Percentiles rank a stretch among this genome's conserved stretches.
Evolutionary conservation across 345 rosid species (phyloP).

Genomic region (Lepidium africanum): DNA sequence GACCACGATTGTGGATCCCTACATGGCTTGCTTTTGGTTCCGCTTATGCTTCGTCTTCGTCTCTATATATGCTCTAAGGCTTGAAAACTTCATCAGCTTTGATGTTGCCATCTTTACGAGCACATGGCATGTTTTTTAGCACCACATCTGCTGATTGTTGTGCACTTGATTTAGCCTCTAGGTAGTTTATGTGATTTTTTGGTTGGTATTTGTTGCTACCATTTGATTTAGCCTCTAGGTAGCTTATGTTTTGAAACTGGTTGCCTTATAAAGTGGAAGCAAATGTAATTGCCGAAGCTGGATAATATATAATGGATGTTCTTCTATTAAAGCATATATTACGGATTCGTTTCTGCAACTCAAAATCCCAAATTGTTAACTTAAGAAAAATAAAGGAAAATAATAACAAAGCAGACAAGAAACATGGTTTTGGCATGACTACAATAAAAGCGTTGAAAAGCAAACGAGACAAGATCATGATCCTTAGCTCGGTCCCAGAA

Average conservation of each 20-base stretch:
- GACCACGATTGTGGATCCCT: slow-evolving; percentile 56
- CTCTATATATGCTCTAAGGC: slow-evolving; percentile 43
- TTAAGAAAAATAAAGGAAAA: background rate
- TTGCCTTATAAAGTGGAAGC: background rate
- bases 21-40: slow-evolving; percentile 24
- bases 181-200: background rate
- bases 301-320: background rate
- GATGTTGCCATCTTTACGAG: slow-evolving; percentile 38
- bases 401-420: background rate
- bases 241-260: background rate
- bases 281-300: background rate
- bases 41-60: slow-evolving; percentile 32
- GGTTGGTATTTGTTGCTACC: background rate
- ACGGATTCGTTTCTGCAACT: too few species aligned
- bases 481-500: slow-evolving; percentile 23
- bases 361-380: background rate
- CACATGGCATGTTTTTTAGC: too few species aligned
- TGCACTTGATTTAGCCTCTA: background rate
- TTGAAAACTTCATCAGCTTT: slow-evolving; percentile 45
- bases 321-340: too few species aligned
- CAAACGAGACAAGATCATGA: slow-evolving; percentile 22
- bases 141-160: too few species aligned
- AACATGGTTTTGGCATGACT: background rate
- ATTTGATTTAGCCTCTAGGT: too few species aligned
- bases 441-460: background rate